A percentile compares a stretch with the other conserved stretches of the same genome.
phyloP scores from a whole-genome alignment of 2,329 filamentous ascomycete species.

The Fonsecaea nubica region DNA sequence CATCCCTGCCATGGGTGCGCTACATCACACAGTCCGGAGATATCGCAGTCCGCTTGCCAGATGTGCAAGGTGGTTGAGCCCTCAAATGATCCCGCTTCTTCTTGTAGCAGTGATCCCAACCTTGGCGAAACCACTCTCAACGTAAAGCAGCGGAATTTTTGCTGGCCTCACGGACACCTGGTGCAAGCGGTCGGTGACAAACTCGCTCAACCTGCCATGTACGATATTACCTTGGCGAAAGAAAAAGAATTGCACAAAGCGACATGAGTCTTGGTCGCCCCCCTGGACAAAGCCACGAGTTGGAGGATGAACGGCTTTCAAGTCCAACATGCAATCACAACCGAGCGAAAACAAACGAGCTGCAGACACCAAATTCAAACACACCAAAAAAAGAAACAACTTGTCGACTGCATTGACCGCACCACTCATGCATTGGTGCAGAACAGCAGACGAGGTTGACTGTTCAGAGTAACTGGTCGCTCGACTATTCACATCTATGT shows the following conservation, averaged over 20 bases:
- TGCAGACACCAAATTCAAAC: neutral
- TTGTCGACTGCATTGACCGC: neutral
- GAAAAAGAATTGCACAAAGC: neutral
- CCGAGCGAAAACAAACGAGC: neutral
- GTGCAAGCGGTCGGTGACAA: neutral
- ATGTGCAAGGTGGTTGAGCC: constrained; percentile 63
- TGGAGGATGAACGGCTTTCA: neutral
- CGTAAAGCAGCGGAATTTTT: neutral
- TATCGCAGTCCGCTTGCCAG: constrained; percentile 93
- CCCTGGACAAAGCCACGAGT: neutral
- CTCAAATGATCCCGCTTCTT: neutral
- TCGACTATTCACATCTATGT: constrained; percentile 1
- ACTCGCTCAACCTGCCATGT: neutral
- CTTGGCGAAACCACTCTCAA: neutral
- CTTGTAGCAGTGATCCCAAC: neutral
- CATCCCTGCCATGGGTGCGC: constrained; percentile 93
- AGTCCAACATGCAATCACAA: neutral
- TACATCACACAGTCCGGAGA: constrained; percentile 99
- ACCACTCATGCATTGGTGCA: neutral
- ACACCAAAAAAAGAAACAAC: neutral
- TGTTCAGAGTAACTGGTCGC: neutral
- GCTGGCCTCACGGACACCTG: neutral
- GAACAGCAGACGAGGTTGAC: neutral
- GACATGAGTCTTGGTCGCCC: neutral
- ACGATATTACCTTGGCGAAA: neutral